Evolutionary conservation across 768 basidiomycete species (phyloP).

Genomic region (Coprinopsis marcescibilis): DNA sequence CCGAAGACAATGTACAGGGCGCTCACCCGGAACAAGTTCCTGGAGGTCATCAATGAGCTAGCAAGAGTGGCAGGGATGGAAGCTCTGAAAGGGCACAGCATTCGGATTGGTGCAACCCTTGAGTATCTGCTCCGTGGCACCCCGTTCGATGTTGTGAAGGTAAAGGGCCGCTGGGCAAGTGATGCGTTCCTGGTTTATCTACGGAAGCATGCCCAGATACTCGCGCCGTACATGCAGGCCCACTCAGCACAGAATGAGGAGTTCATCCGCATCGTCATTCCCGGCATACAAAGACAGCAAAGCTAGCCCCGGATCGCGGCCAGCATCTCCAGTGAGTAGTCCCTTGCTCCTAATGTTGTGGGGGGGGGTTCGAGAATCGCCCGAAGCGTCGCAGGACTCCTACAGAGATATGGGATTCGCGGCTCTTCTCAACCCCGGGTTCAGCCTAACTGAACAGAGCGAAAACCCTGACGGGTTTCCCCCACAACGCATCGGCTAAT

Average conservation of each 20-base stretch:
- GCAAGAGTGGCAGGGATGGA: slow-evolving; percentile 7
- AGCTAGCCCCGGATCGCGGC: no score
- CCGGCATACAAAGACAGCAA: not conserved
- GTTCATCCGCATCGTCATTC: not conserved
- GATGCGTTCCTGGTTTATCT: slow-evolving; percentile 12
- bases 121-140: slow-evolving; percentile 30
- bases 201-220: slow-evolving; percentile 12
- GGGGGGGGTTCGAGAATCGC: slow-evolving; percentile 7
- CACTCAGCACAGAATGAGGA: not conserved
- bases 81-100: slow-evolving; percentile 21
- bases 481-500: no score
- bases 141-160: slow-evolving; percentile 30
- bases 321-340: no score
- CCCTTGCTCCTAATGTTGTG: not conserved
- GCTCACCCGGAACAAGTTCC: slow-evolving; percentile 23
- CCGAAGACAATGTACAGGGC: slow-evolving; percentile 11
- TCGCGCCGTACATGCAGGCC: slow-evolving; percentile 16
- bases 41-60: slow-evolving; percentile 14
- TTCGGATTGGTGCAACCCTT: slow-evolving; percentile 23
- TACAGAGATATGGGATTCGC: slow-evolving; percentile 2
- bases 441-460: not conserved
- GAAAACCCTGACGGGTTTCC: slow-evolving; percentile 6
- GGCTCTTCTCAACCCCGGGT: slow-evolving; percentile 1
- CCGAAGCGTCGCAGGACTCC: slow-evolving; percentile 8
- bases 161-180: slow-evolving; percentile 24